Conservation (phyloP, 1,139 yeast species). For the Geotrichum aggregatum region DNA sequence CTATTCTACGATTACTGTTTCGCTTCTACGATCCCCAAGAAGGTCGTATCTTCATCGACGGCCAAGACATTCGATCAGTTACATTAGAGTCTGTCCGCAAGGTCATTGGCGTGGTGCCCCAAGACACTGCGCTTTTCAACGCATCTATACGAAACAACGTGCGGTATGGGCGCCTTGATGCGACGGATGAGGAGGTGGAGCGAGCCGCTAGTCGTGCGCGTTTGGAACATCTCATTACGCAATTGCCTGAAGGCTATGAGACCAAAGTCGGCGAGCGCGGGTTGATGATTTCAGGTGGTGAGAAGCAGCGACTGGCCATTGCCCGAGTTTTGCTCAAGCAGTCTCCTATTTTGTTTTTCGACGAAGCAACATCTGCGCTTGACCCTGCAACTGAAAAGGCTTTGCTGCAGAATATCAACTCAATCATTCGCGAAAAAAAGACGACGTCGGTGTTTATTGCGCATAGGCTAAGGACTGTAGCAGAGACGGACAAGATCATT, state of each 20-base stretch:
- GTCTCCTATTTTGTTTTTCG: slow-evolving; percentile 91
- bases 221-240: slow-evolving; percentile 56
- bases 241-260: slow-evolving; percentile 75
- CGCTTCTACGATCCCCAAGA: slow-evolving; percentile 79
- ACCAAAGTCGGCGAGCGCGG: slow-evolving; percentile 98
- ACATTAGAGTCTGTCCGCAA: slow-evolving; percentile 70
- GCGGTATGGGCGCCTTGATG: slow-evolving; percentile 74
- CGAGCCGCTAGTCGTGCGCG: slow-evolving; percentile 66
- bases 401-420: slow-evolving; percentile 64
- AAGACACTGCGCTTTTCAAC: slow-evolving; percentile 92
- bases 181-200: slow-evolving; percentile 68
- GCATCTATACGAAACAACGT: slow-evolving; percentile 85
- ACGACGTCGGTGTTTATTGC: slow-evolving; percentile 89
- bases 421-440: slow-evolving; percentile 52
- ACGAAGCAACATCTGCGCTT: slow-evolving; percentile 94
- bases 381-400: slow-evolving; percentile 95
- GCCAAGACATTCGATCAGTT: slow-evolving; percentile 77
- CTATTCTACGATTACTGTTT: slow-evolving; percentile 76
- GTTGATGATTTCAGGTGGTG: slow-evolving; percentile 98
- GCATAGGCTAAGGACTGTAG: slow-evolving; percentile 86
- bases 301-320: slow-evolving; percentile 90
- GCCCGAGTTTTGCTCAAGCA: slow-evolving; percentile 79
- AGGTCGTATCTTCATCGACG: slow-evolving; percentile 82
- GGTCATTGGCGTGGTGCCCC: slow-evolving; percentile 90
- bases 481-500: slow-evolving; percentile 92